These are phyloP conservation scores for Rhodocollybia butyracea DNA, from an alignment of 768 basidiomycete genomes.

Conservation along the genomic window DNA sequence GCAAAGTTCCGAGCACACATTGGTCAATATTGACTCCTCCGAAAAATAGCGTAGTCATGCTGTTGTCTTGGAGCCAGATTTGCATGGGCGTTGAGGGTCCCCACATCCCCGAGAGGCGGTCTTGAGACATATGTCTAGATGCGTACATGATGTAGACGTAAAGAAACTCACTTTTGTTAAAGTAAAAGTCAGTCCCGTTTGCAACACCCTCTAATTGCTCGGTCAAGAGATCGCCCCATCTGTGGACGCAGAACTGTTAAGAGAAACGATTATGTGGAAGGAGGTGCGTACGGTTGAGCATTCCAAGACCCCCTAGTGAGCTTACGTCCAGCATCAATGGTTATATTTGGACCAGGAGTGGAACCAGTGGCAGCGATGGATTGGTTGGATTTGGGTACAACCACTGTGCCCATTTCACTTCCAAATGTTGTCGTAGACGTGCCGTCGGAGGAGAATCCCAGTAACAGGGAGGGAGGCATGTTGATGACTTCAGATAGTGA, in stretches of 20 bases:
- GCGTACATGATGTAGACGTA: neutral
- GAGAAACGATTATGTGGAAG: neutral
- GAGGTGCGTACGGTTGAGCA: slow-evolving; percentile 20
- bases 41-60: slow-evolving; percentile 30
- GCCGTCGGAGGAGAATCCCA: slow-evolving; percentile 26
- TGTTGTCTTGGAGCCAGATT: slow-evolving; percentile 28
- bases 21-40: slow-evolving; percentile 33
- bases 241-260: neutral
- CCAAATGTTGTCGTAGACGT: slow-evolving; percentile 27
- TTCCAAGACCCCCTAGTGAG: slow-evolving; percentile 30
- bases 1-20: slow-evolving; percentile 30
- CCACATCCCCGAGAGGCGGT: slow-evolving; percentile 32
- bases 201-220: slow-evolving; percentile 28
- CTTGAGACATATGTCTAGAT: slow-evolving; percentile 8
- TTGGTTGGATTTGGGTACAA: slow-evolving; percentile 2
- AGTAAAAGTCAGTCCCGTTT: slow-evolving; percentile 29
- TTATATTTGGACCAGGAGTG: slow-evolving; percentile 16
- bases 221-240: slow-evolving; percentile 21
- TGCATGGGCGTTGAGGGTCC: slow-evolving; percentile 31
- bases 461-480: slow-evolving; percentile 28
- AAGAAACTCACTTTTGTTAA: slow-evolving; percentile 28
- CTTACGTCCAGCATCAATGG: slow-evolving; percentile 25
- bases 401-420: slow-evolving; percentile 29
- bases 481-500: slow-evolving; percentile 17
- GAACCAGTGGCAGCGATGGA: slow-evolving; percentile 1